Evolutionary conservation across 345 rosid species (phyloP), one percentile per base, ranked within the genome.

Genomic region (Angophora floribunda): DNA sequence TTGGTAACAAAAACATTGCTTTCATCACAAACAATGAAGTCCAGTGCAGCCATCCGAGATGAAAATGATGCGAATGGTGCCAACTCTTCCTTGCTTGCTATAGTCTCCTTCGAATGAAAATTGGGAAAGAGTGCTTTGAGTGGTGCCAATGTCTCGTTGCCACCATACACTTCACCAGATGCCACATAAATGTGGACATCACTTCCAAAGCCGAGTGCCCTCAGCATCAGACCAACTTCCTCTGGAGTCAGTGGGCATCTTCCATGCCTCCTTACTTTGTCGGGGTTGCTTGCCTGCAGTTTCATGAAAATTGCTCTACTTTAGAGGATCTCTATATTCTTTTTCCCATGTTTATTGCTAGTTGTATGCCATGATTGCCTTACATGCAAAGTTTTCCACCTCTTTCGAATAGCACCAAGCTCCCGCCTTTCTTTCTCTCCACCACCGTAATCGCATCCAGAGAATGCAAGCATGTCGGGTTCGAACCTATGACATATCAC

Each of bases 381-480:
- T 90, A 96, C 99, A 85, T 94, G 99, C 89, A 97, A 94, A 53
- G 90, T 93, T 94, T 94, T 95, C 99, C 99, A 97, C 89, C 99
- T 95, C 90, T 92, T 95, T 91, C 98, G 93, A 86, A 97, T 93
- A 70, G 93, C 91, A 85, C 98, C 97, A 51, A 97, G 96, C 88
- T 96, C 97, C 13, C 86, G 89, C 89, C 90, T 94, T 93, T 96
- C 99, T 90, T 93, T 93, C 51, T 95, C 95, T 88, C 99, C 98
- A 52, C 99, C 99, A 9, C 99, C 98, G 41, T 95, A 97, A 91
- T 97, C 92, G 89, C 99, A 96, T 88, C 99, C 98, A 85, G 99
- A 96, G 95, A 97, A 97, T 52, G 99, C 99, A 78, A 97, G 95
- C 99, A 97, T 97, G 91, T 97, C 99, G 89, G 97, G 94, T 89